Evolutionary conservation across 768 basidiomycete genomes (phyloP).

Genomic region (Dendrothele bispora): DNA sequence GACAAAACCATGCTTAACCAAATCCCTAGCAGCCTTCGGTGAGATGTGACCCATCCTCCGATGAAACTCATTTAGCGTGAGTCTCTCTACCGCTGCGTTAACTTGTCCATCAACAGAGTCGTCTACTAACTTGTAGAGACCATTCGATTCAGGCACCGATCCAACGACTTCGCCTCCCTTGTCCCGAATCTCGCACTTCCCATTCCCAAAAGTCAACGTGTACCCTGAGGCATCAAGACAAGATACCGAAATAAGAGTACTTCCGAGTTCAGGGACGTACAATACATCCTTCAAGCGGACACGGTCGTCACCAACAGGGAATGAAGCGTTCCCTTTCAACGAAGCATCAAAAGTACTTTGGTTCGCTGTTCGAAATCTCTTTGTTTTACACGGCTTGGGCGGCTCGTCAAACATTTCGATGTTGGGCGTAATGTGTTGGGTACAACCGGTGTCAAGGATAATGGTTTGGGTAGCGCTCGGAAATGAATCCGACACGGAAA

Average conservation of each 20-base stretch:
- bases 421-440: neutral
- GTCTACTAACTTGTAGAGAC: neutral
- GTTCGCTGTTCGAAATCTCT: neutral
- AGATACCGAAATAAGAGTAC: neutral
- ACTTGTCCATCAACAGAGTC: neutral
- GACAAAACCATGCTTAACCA: neutral
- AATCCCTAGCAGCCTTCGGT: neutral
- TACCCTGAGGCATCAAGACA: neutral
- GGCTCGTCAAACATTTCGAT: neutral
- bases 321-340: neutral
- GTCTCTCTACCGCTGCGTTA: neutral
- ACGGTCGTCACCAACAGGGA: neutral
- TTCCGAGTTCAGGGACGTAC: neutral
- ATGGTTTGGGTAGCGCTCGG: too few relatives aligned
- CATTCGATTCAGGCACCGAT: neutral
- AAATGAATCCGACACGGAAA: too few relatives aligned
- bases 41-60: slow-evolving; percentile 3
- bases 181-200: neutral
- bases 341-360: neutral
- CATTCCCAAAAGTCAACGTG: neutral
- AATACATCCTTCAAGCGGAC: neutral
- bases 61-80: neutral
- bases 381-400: neutral
- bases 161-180: neutral
- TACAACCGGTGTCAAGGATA: neutral